Evolutionary conservation across 257 asterid species (phyloP).

Genomic region (Leonotis leonurus): DNA sequence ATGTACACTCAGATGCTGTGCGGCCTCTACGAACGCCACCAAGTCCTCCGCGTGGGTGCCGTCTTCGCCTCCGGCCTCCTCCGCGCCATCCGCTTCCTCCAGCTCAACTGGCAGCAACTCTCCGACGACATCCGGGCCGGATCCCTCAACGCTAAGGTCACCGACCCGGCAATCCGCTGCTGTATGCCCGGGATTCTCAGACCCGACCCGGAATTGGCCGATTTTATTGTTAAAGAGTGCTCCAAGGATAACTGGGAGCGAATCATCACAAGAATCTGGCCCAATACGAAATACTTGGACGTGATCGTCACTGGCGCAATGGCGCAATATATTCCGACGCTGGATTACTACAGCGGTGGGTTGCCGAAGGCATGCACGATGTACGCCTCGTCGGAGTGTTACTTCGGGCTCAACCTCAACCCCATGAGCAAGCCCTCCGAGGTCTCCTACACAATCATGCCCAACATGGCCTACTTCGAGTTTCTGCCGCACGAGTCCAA

Average conservation of each 20-base stretch:
- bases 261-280: constrained; percentile 84
- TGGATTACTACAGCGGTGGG: constrained; percentile 82
- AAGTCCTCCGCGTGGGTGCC: constrained; percentile 92
- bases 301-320: constrained; percentile 96
- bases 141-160: constrained; percentile 38
- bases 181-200: constrained; percentile 40
- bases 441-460: constrained; percentile 91
- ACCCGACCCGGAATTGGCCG: constrained; percentile 58
- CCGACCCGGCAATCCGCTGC: constrained; percentile 40
- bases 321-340: constrained; percentile 95
- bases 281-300: constrained; percentile 75
- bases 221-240: constrained; percentile 47
- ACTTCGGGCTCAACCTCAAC: constrained; percentile 81
- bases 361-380: constrained; percentile 82
- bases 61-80: constrained; percentile 95
- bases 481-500: constrained; percentile 59
- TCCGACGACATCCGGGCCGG: constrained; percentile 65
- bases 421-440: constrained; percentile 88
- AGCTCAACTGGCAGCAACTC: constrained; percentile 65
- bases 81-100: constrained; percentile 94
- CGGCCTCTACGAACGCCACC: constrained; percentile 78
- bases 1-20: constrained; percentile 97
- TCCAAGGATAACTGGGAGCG: constrained; percentile 63
- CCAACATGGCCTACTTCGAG: constrained; percentile 97
- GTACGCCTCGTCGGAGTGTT: constrained; percentile 97